These are phyloP conservation scores for Lecanicillium sp. DNA, from an alignment of 2,329 filamentous ascomycete species.

Conservation along the genomic window DNA sequence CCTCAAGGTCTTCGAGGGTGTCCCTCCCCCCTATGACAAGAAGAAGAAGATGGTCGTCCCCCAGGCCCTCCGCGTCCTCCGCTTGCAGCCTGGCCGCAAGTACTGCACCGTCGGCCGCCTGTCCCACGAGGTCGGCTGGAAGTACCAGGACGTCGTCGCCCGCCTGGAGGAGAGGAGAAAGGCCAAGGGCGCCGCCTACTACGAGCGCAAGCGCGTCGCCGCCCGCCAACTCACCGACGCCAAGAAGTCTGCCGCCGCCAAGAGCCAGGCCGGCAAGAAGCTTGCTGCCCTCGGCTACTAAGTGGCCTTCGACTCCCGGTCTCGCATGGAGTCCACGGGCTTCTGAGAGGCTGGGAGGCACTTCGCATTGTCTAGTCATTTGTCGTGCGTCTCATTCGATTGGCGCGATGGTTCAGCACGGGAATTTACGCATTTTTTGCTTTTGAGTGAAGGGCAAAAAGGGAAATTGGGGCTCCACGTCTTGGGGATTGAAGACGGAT, in stretches of 20 bases:
- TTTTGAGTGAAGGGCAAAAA: conserved; percentile 1
- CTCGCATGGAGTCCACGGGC: not conserved
- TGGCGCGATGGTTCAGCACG: conserved; percentile 48
- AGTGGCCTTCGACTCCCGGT: not conserved
- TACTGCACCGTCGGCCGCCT: conserved; percentile 99
- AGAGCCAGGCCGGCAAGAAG: conserved; percentile 70
- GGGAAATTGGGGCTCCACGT: conserved; percentile 1
- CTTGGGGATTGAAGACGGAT: conserved; percentile 8
- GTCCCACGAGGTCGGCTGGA: conserved; percentile 99
- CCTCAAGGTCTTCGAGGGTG: conserved; percentile 99
- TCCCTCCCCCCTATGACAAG: conserved; percentile 98
- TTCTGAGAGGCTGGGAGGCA: not conserved
- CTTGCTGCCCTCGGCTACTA: conserved; percentile 13
- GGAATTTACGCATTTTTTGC: conserved; percentile 37
- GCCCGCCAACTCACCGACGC: conserved; percentile 86
- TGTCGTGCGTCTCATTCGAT: conserved; percentile 49
- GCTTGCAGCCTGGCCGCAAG: conserved; percentile 98
- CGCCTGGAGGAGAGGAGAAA: conserved; percentile 99
- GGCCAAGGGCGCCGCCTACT: conserved; percentile 98
- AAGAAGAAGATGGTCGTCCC: conserved; percentile 99
- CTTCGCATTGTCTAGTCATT: conserved; percentile 38
- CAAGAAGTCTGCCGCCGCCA: conserved; percentile 84
- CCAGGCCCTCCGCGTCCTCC: conserved; percentile 92
- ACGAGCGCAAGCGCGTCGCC: conserved; percentile 98
- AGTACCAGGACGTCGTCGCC: conserved; percentile 99